Evolutionary conservation across 768 basidiomycete genomes (phyloP).

Genomic region (Hebeloma cylindrosporum): DNA sequence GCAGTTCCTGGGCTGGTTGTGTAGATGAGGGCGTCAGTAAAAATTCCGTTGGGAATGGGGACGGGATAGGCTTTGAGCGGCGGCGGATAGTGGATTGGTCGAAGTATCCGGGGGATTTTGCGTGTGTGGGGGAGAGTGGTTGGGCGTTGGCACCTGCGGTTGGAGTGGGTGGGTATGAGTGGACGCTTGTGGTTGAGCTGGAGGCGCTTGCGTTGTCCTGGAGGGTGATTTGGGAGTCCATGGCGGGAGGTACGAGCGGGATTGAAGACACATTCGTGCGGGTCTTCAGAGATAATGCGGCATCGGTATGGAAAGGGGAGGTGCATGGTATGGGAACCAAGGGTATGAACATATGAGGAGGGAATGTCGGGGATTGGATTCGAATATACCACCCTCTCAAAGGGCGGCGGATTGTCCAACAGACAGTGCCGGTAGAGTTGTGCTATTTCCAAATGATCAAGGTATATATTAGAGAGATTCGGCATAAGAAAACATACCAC

Average conservation of each 20-base stretch:
- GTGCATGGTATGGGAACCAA: constrained; percentile 48
- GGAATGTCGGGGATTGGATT: constrained; percentile 68
- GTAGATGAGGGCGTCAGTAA: constrained; percentile 48
- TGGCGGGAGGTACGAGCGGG: constrained; percentile 5
- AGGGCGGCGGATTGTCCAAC: constrained; percentile 79
- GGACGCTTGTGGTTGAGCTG: constrained; percentile 44
- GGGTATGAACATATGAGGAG: constrained; percentile 58
- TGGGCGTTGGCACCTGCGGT: constrained; percentile 29
- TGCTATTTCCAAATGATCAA: constrained; percentile 38
- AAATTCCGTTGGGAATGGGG: constrained; percentile 53
- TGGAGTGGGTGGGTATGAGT: constrained; percentile 63
- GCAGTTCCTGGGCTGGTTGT: constrained; percentile 33
- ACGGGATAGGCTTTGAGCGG: constrained; percentile 11
- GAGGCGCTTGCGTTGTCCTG: constrained; percentile 30
- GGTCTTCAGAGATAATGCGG: constrained; percentile 51
- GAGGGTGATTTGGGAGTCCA: constrained; percentile 14
- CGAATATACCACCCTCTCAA: constrained; percentile 86
- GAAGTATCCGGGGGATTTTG: constrained; percentile 3
- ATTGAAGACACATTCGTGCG: constrained; percentile 45
- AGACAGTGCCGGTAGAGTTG: constrained; percentile 60
- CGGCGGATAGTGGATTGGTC: constrained; percentile 26
- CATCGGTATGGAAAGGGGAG: constrained; percentile 50
- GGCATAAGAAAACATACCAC: constrained; percentile 48
- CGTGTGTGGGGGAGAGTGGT: constrained; percentile 27
- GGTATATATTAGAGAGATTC: background rate